Percentiles rank a stretch among this genome's conserved stretches.
Conservation (phyloP, 768 basidiomycete species). For the Tephrocybe sp. region DNA sequence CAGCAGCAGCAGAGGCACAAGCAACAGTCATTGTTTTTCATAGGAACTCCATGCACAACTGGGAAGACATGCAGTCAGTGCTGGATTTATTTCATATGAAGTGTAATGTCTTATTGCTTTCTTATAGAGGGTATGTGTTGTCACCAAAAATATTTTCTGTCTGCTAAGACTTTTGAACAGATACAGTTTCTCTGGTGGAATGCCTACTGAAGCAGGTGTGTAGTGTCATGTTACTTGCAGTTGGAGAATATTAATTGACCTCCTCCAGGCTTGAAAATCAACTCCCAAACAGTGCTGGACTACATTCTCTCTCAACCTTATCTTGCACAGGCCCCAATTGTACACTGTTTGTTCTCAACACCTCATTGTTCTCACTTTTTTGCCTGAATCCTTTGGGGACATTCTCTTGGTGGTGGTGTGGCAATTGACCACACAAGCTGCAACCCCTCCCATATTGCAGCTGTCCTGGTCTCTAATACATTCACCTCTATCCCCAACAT, state of each 20-base stretch:
- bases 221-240: not conserved
- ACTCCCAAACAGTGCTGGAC: conserved; percentile 79
- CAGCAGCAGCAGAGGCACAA: conserved; percentile 26
- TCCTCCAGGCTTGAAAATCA: conserved; percentile 62
- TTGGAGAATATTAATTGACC: not conserved
- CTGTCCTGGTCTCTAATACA: conserved; percentile 85
- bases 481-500: conserved; percentile 80
- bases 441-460: conserved; percentile 67
- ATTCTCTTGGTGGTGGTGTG: conserved; percentile 87
- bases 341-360: conserved; percentile 22
- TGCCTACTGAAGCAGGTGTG: not conserved
- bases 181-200: not conserved
- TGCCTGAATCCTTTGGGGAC: conserved; percentile 67
- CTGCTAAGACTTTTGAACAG: too few relatives aligned
- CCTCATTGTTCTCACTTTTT: not conserved
- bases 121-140: conserved; percentile 78
- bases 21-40: conserved; percentile 89
- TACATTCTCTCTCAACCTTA: conserved; percentile 57
- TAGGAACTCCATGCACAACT: conserved; percentile 74
- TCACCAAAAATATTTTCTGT: too few relatives aligned
- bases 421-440: conserved; percentile 77
- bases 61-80: conserved; percentile 68
- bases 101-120: conserved; percentile 86
- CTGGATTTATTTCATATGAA: conserved; percentile 64
- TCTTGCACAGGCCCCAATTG: conserved; percentile 60